These are phyloP conservation scores for Lachancea sp. DNA, from an alignment of 805 yeast species.

Conservation along the genomic window DNA sequence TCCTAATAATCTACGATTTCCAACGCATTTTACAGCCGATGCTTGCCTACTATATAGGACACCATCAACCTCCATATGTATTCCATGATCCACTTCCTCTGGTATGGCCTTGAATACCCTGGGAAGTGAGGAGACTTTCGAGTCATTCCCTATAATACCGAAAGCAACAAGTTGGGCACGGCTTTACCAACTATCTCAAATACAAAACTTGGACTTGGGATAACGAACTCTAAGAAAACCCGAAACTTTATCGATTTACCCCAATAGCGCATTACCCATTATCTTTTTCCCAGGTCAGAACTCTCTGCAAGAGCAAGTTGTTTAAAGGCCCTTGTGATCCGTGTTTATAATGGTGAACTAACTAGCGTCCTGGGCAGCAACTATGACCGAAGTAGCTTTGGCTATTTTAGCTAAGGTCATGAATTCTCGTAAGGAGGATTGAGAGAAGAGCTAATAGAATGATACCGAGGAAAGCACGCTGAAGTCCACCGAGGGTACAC, in stretches of 20 bases:
- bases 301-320: slow-evolving; percentile 21
- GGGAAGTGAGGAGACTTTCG: slow-evolving; percentile 31
- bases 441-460: neutral
- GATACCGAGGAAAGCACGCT: neutral
- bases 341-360: slow-evolving; percentile 73
- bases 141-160: slow-evolving; percentile 36
- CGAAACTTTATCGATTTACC: slow-evolving; percentile 16
- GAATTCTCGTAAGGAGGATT: no score
- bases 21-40: slow-evolving; percentile 27
- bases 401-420: neutral
- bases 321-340: slow-evolving; percentile 61
- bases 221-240: slow-evolving; percentile 26
- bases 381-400: slow-evolving; percentile 65
- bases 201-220: slow-evolving; percentile 21
- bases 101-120: slow-evolving; percentile 27
- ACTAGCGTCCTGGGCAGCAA: slow-evolving; percentile 89
- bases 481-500: no score
- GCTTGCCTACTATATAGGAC: slow-evolving; percentile 34
- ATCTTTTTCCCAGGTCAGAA: slow-evolving; percentile 21
- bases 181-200: slow-evolving; percentile 28
- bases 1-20: slow-evolving; percentile 27
- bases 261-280: slow-evolving; percentile 13
- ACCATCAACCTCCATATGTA: slow-evolving; percentile 31
- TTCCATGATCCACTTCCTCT: slow-evolving; percentile 24
- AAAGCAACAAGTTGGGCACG: slow-evolving; percentile 28